These are phyloP conservation scores for Juglanconis oblonga DNA, from an alignment of 2,329 filamentous ascomycete species.

Conservation along the genomic window DNA sequence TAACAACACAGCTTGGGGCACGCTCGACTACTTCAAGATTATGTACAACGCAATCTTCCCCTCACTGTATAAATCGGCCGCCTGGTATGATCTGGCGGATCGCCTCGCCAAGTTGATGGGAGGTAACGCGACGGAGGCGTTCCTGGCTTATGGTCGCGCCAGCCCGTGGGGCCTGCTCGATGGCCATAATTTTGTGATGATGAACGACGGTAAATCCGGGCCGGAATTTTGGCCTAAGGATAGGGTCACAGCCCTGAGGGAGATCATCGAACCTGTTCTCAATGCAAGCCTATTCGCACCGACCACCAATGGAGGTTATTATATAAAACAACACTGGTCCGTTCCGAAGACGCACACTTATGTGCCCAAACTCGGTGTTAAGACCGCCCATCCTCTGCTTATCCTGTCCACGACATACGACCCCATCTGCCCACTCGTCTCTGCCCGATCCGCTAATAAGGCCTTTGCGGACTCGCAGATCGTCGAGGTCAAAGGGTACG, in stretches of 20 bases:
- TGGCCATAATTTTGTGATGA: slow-evolving; percentile 25
- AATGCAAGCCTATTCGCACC: slow-evolving; percentile 30
- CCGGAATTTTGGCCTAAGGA: slow-evolving; percentile 32
- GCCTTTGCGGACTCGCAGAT: slow-evolving; percentile 36
- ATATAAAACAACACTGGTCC: slow-evolving; percentile 29
- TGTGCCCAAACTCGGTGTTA: slow-evolving; percentile 26
- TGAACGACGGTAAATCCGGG: slow-evolving; percentile 31
- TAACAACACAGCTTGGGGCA: slow-evolving; percentile 37
- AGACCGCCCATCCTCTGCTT: slow-evolving; percentile 49
- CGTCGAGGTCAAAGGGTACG: slow-evolving; percentile 40
- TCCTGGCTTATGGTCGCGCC: slow-evolving; percentile 30
- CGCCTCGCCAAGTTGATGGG: slow-evolving; percentile 32
- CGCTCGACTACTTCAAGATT: slow-evolving; percentile 34
- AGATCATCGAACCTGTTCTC: slow-evolving; percentile 31
- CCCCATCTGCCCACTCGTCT: slow-evolving; percentile 50
- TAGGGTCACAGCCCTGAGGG: slow-evolving; percentile 28
- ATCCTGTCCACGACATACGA: slow-evolving; percentile 55
- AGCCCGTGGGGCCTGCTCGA: slow-evolving; percentile 24
- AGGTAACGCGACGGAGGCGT: slow-evolving; percentile 38
- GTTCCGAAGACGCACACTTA: slow-evolving; percentile 29
- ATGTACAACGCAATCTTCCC: slow-evolving; percentile 37
- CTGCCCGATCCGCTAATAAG: slow-evolving; percentile 33
- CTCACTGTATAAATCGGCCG: slow-evolving; percentile 35
- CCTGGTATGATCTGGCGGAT: slow-evolving; percentile 35
- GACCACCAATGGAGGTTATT: slow-evolving; percentile 25